Evolutionary conservation across 306 rosid genomes (phyloP).

Genomic region (Bauhinia variegata): DNA sequence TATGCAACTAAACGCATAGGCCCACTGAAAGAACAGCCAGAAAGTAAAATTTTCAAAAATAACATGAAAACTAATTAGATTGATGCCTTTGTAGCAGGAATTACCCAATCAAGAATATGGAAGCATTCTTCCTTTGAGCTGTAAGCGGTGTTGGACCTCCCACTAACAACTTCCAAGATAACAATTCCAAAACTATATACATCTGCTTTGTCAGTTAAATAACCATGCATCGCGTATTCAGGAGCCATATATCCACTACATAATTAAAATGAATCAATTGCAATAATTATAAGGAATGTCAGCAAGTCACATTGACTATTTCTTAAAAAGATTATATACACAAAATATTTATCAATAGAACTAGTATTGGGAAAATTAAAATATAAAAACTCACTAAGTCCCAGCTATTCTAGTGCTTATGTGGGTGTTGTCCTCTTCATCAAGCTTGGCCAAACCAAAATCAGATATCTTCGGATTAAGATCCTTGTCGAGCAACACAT

Average conservation of each 20-base stretch:
- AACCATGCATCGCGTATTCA: conserved; percentile 67
- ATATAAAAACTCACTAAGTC: conserved; percentile 36
- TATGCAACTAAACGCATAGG: not conserved
- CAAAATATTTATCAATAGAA: not conserved
- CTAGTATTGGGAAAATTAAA: not conserved
- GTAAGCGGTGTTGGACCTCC: conserved; percentile 51
- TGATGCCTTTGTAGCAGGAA: not conserved
- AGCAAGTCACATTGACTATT: not conserved
- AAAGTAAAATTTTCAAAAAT: not conserved
- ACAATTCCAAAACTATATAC: conserved; percentile 76
- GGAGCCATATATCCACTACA: conserved; percentile 62
- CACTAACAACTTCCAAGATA: conserved; percentile 63
- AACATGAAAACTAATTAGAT: not conserved
- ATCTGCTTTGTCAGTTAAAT: conserved; percentile 76
- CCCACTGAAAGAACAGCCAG: not conserved
- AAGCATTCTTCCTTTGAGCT: conserved; percentile 43
- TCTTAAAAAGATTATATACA: not conserved
- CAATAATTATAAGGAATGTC: not conserved
- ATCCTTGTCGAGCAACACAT: conserved; percentile 50
- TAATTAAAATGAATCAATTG: not conserved
- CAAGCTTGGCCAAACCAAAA: conserved; percentile 52
- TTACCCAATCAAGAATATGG: conserved; percentile 57
- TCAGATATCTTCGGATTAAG: conserved; percentile 47
- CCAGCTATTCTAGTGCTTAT: conserved; percentile 49
- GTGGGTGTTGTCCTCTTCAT: conserved; percentile 50